These are phyloP conservation scores for Allium fistulosum DNA, from an alignment of 106 monocot genomes.

Conservation along the genomic window DNA sequence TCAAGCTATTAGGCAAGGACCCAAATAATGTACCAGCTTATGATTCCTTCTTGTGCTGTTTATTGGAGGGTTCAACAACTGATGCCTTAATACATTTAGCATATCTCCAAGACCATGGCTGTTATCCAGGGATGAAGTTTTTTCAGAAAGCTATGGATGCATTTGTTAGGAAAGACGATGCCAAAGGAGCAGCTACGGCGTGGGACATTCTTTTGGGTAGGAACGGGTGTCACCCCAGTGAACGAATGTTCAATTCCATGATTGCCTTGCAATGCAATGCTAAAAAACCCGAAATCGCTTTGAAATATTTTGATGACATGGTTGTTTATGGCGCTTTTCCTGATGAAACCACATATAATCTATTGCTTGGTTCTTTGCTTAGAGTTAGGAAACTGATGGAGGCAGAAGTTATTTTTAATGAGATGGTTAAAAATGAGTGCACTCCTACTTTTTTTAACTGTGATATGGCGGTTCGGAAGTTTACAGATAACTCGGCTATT, in stretches of 20 bases:
- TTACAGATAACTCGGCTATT: constrained; percentile 23
- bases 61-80: constrained; percentile 3
- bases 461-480: constrained; percentile 16
- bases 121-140: constrained; percentile 65
- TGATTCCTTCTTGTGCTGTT: constrained; percentile 56
- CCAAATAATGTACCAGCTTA: constrained; percentile 51
- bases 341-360: constrained; percentile 39
- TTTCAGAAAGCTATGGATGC: constrained; percentile 30
- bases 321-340: constrained; percentile 52
- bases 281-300: constrained; percentile 17
- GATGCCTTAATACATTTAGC: constrained; percentile 35
- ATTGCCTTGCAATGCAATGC: constrained; percentile 30
- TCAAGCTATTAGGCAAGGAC: constrained; percentile 34
- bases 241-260: constrained; percentile 49
- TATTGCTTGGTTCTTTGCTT: constrained; percentile 40
- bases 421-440: constrained; percentile 78
- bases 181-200: constrained; percentile 15
- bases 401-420: constrained; percentile 31
- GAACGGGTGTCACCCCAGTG: constrained; percentile 28
- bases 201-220: constrained; percentile 44
- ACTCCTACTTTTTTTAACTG: constrained; percentile 28
- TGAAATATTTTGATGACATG: constrained; percentile 56
- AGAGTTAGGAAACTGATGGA: constrained; percentile 30
- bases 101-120: constrained; percentile 22
- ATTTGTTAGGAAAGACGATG: constrained; percentile 13